A percentile compares a stretch with the other conserved stretches of the same genome.
Evolutionary conservation across 139 green algal species (phyloP).

Genomic region (Tetradesmus lagerheimii): DNA sequence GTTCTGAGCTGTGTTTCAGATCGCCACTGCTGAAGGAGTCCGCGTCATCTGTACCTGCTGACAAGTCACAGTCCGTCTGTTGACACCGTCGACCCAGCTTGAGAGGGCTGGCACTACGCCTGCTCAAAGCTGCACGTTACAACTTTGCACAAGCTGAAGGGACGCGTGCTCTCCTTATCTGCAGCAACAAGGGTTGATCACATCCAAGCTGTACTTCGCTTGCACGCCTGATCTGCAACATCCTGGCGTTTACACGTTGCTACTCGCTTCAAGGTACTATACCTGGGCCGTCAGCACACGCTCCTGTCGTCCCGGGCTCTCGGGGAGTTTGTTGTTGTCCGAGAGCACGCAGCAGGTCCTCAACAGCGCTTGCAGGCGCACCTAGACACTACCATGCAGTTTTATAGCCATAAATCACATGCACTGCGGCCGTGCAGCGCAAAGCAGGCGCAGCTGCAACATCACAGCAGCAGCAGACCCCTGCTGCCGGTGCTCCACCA

Average conservation of each 20-base stretch:
- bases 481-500: background rate
- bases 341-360: background rate
- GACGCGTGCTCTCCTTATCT: background rate
- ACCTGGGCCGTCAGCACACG: background rate
- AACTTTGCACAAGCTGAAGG: background rate
- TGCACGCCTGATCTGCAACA: background rate
- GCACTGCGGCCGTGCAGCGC: background rate
- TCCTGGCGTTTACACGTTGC: background rate
- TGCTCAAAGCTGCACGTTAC: too few species aligned
- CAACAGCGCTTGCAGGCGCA: background rate
- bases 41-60: background rate
- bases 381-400: background rate
- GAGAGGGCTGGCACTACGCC: too few species aligned
- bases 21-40: background rate
- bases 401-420: background rate
- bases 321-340: background rate
- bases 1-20: too few species aligned
- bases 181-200: background rate
- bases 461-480: background rate
- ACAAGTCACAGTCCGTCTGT: background rate
- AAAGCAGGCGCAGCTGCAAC: background rate
- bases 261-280: background rate
- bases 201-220: too few species aligned
- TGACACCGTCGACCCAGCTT: background rate
- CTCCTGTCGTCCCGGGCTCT: background rate